Evolutionary conservation across 2,329 filamentous ascomycete species (phyloP).

Genomic region (Sporothrix schenckii): DNA sequence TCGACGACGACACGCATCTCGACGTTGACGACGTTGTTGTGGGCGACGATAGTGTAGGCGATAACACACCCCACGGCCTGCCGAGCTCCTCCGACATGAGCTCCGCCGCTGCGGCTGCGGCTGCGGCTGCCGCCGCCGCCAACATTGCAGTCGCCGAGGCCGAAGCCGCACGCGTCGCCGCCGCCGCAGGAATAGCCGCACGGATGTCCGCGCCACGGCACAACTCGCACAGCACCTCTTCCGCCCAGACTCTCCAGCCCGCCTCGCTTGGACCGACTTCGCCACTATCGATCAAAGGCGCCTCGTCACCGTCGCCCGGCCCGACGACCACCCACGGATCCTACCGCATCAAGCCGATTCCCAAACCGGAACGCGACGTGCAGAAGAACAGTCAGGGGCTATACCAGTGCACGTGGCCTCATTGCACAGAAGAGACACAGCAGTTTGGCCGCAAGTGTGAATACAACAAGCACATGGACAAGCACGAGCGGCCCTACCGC

Average conservation of each 20-base stretch:
- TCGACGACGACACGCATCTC: slow-evolving; percentile 24
- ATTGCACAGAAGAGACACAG: slow-evolving; percentile 66
- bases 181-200: background rate
- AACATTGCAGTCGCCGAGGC: slow-evolving; percentile 25
- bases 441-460: slow-evolving; percentile 84
- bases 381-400: slow-evolving; percentile 71
- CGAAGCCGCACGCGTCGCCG: slow-evolving; percentile 17
- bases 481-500: slow-evolving; percentile 91
- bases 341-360: slow-evolving; percentile 56
- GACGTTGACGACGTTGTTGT: slow-evolving; percentile 27
- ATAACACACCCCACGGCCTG: background rate
- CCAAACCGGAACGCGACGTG: slow-evolving; percentile 61
- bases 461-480: slow-evolving; percentile 99
- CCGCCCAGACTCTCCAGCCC: slow-evolving; percentile 9
- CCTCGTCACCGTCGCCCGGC: slow-evolving; percentile 39
- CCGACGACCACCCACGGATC: background rate
- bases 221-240: slow-evolving; percentile 5
- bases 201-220: background rate
- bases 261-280: slow-evolving; percentile 27
- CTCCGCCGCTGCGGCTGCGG: slow-evolving; percentile 33
- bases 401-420: slow-evolving; percentile 71
- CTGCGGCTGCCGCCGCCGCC: slow-evolving; percentile 25
- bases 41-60: background rate
- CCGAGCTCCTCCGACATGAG: slow-evolving; percentile 29
- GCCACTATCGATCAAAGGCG: slow-evolving; percentile 38